These are phyloP conservation scores for Aspergillus texensis DNA, from an alignment of 2,329 filamentous ascomycete species.

Conservation along the genomic window DNA sequence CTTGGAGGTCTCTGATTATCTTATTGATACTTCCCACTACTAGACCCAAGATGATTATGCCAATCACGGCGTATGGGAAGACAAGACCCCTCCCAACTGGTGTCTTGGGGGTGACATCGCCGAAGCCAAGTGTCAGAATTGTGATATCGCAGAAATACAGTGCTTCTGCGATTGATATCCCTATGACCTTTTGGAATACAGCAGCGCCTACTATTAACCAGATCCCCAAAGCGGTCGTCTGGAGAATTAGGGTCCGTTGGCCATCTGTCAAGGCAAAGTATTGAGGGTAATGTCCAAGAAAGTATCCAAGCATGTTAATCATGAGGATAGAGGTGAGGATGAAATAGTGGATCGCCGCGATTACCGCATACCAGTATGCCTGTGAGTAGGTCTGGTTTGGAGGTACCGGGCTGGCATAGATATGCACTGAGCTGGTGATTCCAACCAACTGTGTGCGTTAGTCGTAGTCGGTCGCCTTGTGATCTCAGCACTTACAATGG, in stretches of 20 bases:
- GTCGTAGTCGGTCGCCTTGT: not conserved
- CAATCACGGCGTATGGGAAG: conserved; percentile 80
- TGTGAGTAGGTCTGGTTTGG: conserved; percentile 67
- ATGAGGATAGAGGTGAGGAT: conserved; percentile 75
- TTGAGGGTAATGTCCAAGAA: conserved; percentile 72
- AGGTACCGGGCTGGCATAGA: conserved; percentile 56
- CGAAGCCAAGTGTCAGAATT: conserved; percentile 63
- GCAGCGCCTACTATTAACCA: conserved; percentile 79
- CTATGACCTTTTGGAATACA: conserved; percentile 72
- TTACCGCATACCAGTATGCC: conserved; percentile 84
- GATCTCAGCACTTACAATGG: conserved; percentile 50
- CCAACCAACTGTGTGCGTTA: conserved; percentile 58
- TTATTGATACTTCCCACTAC: conserved; percentile 79
- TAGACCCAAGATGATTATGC: conserved; percentile 81
- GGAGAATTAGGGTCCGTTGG: conserved; percentile 85
- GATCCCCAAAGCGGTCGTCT: conserved; percentile 82
- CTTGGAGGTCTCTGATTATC: conserved; percentile 61
- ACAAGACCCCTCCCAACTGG: conserved; percentile 69
- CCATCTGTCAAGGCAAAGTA: conserved; percentile 77
- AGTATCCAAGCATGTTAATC: conserved; percentile 78
- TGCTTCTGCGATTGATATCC: conserved; percentile 75
- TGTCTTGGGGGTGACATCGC: conserved; percentile 61
- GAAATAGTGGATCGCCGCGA: conserved; percentile 78
- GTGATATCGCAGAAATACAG: conserved; percentile 79
- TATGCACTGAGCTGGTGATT: conserved; percentile 66